Base-by-base conservation (phyloP, 768 basidiomycete species). In the Mycena epipterygia region DNA sequence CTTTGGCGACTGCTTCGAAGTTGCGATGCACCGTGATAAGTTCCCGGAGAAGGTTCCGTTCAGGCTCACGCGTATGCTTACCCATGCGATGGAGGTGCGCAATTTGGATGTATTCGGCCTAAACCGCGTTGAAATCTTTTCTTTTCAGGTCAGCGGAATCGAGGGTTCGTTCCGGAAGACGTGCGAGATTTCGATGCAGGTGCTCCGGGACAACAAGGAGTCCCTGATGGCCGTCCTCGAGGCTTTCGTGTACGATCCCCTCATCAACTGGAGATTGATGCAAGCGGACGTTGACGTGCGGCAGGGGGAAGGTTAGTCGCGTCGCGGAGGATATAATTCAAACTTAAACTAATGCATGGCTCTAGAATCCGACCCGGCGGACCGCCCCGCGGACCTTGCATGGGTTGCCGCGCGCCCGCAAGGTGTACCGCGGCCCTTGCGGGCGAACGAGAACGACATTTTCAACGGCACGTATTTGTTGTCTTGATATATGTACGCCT, bases 31-130 rank as follows among this genome's bases (percentile, higher is more conserved):
- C 74, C 93, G 96, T 75, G 96, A 98, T 81, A 99, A 99, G 83
- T 99, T 97, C 86, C 98, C 98, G 0, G 98, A 99, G 83, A 97
- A 93, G 80, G 95, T 99, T 63, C 98, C 98, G 0, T 99, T 99
- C 91, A 90, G 98, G 41, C 87, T 99, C 70, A 99, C 98, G 19
- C 87, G 98, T 75, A 99, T 99, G 98, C 88, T 99, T 58, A 97
- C 96, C 14, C 95, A 98, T 79, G 98, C 98, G 21, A 99, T 99
- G 98, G 98, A 99, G 89, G 96, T 95, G 73, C 2, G 65, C 77
- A 17, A 14, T 44, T 5, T 37, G 8, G 35, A 6, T 7, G 35
- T 37, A 6, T n/a, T n/a, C n/a, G n/a, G 35, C 14, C 8, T 37
- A 37, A 37, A 6, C 35, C 35, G 14, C 5, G 44, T 2, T 9